phyloP scores from a whole-genome alignment of 768 basidiomycete species.

The Clitopilus passeckerianus region DNA sequence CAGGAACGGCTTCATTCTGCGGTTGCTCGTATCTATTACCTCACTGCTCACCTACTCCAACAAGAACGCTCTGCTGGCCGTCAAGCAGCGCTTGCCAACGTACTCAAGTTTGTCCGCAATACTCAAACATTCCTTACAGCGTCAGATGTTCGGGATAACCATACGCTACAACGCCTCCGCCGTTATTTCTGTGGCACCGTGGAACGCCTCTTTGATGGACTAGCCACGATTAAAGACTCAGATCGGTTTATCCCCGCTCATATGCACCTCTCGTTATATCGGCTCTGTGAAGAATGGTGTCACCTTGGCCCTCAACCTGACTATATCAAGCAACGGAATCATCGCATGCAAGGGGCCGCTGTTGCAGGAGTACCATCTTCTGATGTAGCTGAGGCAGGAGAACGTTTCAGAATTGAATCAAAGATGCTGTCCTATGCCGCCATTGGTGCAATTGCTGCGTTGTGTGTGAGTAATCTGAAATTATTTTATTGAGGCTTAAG shows the following conservation, averaged over 20 bases:
- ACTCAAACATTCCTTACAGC: conserved; percentile 76
- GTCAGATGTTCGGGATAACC: conserved; percentile 69
- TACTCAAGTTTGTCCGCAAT: conserved; percentile 82
- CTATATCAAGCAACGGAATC: conserved; percentile 61
- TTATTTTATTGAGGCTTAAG: neutral
- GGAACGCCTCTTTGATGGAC: conserved; percentile 78
- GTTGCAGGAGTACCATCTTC: conserved; percentile 50
- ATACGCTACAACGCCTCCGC: conserved; percentile 73
- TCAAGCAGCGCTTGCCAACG: conserved; percentile 69
- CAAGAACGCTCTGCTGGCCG: conserved; percentile 64
- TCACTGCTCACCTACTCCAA: conserved; percentile 75
- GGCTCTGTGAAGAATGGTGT: conserved; percentile 92
- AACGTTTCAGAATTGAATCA: conserved; percentile 68
- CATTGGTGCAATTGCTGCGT: conserved; percentile 80
- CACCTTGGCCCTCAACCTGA: conserved; percentile 76
- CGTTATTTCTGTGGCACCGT: conserved; percentile 90
- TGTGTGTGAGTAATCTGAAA: conserved; percentile 61
- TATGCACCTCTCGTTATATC: conserved; percentile 75
- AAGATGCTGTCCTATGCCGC: conserved; percentile 73
- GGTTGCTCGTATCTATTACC: conserved; percentile 82
- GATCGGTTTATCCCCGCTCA: conserved; percentile 74
- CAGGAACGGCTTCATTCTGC: conserved; percentile 82
- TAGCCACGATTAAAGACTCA: conserved; percentile 63
- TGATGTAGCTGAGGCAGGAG: conserved; percentile 44
- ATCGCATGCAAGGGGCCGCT: conserved; percentile 67